phyloP scores from a whole-genome alignment of 768 basidiomycete species.

The Lentinula sp. region DNA sequence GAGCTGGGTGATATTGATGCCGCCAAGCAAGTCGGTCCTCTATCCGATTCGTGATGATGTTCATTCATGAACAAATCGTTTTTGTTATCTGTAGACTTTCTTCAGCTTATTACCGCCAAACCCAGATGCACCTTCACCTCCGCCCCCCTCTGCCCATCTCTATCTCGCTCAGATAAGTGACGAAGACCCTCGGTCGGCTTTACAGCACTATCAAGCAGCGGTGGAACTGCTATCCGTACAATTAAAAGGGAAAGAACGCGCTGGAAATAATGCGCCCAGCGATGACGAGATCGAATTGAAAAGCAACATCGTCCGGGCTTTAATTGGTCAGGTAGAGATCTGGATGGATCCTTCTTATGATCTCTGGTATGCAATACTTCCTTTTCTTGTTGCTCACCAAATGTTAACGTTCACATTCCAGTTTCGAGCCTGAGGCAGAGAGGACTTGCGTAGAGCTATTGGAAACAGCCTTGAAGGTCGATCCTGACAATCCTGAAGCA shows the following conservation, averaged over 20 bases:
- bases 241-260: slow-evolving; percentile 70
- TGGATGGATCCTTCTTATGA: slow-evolving; percentile 94
- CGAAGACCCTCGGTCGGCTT: slow-evolving; percentile 65
- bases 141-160: slow-evolving; percentile 76
- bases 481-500: slow-evolving; percentile 74
- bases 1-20: slow-evolving; percentile 73
- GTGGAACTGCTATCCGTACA: slow-evolving; percentile 62
- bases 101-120: slow-evolving; percentile 42
- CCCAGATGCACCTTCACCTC: slow-evolving; percentile 48
- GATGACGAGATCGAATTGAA: slow-evolving; percentile 56
- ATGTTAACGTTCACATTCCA: slow-evolving; percentile 19
- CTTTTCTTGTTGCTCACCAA: not conserved
- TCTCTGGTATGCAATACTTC: slow-evolving; percentile 56
- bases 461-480: slow-evolving; percentile 61
- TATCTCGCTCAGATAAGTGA: slow-evolving; percentile 86
- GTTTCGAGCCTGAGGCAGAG: slow-evolving; percentile 79
- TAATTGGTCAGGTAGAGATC: slow-evolving; percentile 87
- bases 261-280: slow-evolving; percentile 26
- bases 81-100: slow-evolving; percentile 14
- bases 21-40: slow-evolving; percentile 55
- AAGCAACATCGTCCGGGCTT: slow-evolving; percentile 67
- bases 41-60: not conserved
- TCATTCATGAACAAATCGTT: not conserved
- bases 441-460: slow-evolving; percentile 77
- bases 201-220: slow-evolving; percentile 77